Evolutionary conservation across 148 eudicot species (phyloP), one percentile per base, ranked within the genome.

Genomic region (Persicaria maculosa): DNA sequence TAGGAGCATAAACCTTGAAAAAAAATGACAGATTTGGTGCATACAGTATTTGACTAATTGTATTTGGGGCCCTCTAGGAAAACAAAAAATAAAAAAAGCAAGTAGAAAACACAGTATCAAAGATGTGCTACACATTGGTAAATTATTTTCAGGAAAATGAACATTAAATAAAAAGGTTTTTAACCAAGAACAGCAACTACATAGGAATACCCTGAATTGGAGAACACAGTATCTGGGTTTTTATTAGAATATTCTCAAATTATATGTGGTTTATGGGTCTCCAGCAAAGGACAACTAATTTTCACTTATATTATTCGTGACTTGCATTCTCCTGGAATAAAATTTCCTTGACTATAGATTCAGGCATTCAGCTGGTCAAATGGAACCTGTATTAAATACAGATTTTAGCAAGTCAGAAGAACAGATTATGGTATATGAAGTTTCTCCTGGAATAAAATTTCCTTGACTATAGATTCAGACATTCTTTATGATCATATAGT

Each of bases 281-380:
- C 54, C 4, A 53, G 19, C 58, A 53, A 19, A 53, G 58, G 58
- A 4, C 19, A 6, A 7, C 9, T 57, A 57, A 31, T 31, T 31
- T 31, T 31, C 40, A 31, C 40, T 31, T 31, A 31, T 31, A 31
- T 31, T 31, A 11, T 40, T 59, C 1, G 22, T 59, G 40, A 10
- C 20, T 5, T 59, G 14, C 67, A 59, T 25, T 57, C 10, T 25
- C 5, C 15, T 59, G 70, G 47, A 14, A 40, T 40, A 65, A 2
- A 44, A 16, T 31, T 25, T 36, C 68, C 44, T 65, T 65, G 70
- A 65, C 70, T 12, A 16, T n/a, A 64, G 70, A 65, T 65, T n/a
- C n/a, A n/a, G n/a, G n/a, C n/a, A n/a, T 58, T 10, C 70, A 65
- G 70, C 70, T 65, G 70, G 70, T 17, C 46, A 40, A n/a, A 43